Conservation (phyloP, 257 asterid genomes). For the Dorcoceras hygrometricum region DNA sequence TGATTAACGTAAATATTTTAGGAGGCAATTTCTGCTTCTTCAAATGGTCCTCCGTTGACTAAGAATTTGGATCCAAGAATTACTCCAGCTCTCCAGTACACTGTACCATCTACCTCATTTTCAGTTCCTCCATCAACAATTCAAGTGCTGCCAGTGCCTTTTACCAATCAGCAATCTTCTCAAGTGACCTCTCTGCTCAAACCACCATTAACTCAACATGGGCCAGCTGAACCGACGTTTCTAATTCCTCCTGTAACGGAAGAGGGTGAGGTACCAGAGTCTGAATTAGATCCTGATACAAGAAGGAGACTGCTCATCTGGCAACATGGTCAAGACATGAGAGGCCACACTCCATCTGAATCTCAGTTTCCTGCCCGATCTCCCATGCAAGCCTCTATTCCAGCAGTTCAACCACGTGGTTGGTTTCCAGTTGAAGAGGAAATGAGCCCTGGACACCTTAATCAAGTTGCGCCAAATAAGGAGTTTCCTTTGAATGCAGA, state of each 20-base stretch:
- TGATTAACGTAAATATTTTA: conserved; percentile 29
- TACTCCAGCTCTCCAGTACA: conserved; percentile 46
- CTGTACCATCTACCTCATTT: conserved; percentile 52
- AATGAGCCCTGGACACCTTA: conserved; percentile 59
- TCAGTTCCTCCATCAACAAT: conserved; percentile 45
- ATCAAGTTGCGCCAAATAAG: conserved; percentile 47
- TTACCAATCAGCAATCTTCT: conserved; percentile 59
- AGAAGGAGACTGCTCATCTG: conserved; percentile 93
- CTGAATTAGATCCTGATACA: conserved; percentile 97
- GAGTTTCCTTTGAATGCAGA: conserved; percentile 59
- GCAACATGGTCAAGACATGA: conserved; percentile 94
- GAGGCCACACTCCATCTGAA: conserved; percentile 75
- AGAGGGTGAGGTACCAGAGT: conserved; percentile 99
- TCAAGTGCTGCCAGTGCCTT: conserved; percentile 53
- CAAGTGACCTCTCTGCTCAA: conserved; percentile 53
- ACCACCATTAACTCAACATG: conserved; percentile 48
- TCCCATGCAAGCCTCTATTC: conserved; percentile 61
- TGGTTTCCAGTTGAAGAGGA: conserved; percentile 90
- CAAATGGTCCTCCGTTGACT: conserved; percentile 47
- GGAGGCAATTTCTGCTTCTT: conserved; percentile 75
- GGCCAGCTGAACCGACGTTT: conserved; percentile 55
- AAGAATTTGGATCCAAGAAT: conserved; percentile 59
- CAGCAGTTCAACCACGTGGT: conserved; percentile 64
- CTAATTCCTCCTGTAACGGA: conserved; percentile 89
- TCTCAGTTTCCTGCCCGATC: conserved; percentile 60